Percentiles rank a stretch among this genome's conserved stretches.
Evolutionary conservation across 2,329 filamentous ascomycete genomes (phyloP).

Genomic region (Fusarium verticillioides): DNA sequence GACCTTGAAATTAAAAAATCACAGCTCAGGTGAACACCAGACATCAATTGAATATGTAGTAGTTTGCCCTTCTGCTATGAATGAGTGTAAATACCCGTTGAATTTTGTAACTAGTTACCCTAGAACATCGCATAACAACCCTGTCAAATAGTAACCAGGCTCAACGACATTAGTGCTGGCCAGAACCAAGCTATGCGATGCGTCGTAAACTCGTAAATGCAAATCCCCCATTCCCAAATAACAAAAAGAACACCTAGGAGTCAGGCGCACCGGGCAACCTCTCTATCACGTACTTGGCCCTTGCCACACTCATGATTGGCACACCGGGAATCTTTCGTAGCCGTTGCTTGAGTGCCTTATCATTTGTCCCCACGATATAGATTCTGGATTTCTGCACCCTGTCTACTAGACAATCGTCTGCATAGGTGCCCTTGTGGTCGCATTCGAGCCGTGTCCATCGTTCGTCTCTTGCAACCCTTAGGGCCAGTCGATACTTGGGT

Average conservation of each 20-base stretch:
- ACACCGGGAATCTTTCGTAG: conserved; percentile 78
- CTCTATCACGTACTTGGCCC: conserved; percentile 95
- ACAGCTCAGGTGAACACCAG: not conserved
- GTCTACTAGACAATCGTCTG: conserved; percentile 87
- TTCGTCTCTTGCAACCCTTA: conserved; percentile 89
- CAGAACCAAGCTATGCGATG: conserved; percentile 6
- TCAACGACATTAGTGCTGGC: not conserved
- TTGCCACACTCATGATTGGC: conserved; percentile 81
- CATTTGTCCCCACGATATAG: conserved; percentile 82
- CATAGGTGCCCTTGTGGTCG: conserved; percentile 85
- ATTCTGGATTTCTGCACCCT: conserved; percentile 78
- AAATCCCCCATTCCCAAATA: conserved; percentile 20
- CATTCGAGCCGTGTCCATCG: conserved; percentile 87
- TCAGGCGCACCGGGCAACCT: conserved; percentile 86
- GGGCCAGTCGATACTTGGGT: conserved; percentile 85
- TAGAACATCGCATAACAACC: not conserved
- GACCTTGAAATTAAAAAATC: not conserved
- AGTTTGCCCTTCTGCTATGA: not conserved
- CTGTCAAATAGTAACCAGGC: not conserved
- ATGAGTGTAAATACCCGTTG: not conserved
- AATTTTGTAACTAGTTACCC: not conserved
- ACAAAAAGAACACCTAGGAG: conserved; percentile 39
- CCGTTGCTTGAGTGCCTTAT: conserved; percentile 83
- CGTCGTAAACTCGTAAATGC: conserved; percentile 34
- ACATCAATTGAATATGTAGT: not conserved